A percentile compares a stretch with the other conserved stretches of the same genome.
Conservation (phyloP, 1,284 basidiomycete genomes). For the Austroboletus novae-zelandiae region DNA sequence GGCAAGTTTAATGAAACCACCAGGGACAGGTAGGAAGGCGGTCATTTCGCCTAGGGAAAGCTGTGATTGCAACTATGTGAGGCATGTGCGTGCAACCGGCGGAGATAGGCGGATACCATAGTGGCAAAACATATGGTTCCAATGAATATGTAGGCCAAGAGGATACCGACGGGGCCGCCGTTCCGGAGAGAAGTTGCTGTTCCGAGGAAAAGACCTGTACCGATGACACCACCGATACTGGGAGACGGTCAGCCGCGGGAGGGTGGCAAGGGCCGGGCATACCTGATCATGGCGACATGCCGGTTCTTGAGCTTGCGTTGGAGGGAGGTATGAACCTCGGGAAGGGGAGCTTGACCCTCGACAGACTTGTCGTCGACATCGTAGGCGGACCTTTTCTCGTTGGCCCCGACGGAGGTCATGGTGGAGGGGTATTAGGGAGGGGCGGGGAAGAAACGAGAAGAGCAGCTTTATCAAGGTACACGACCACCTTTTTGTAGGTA, state of each 20-base stretch:
- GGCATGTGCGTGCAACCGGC: background rate
- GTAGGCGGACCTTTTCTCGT: background rate
- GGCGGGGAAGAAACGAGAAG: too few relatives aligned
- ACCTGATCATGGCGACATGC: constrained; percentile 36
- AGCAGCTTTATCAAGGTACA: too few relatives aligned
- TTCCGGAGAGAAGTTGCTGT: constrained; percentile 28
- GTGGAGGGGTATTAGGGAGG: background rate
- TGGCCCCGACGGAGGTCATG: constrained; percentile 16
- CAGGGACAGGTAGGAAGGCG: constrained; percentile 42
- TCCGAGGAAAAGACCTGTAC: constrained; percentile 47
- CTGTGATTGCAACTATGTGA: constrained; percentile 9
- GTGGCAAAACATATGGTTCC: constrained; percentile 33
- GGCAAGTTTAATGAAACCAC: constrained; percentile 67
- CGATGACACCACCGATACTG: constrained; percentile 45
- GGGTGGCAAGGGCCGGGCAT: background rate
- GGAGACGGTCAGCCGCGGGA: background rate
- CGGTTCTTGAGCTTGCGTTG: constrained; percentile 30
- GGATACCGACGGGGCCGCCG: constrained; percentile 33
- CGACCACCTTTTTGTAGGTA: too few relatives aligned
- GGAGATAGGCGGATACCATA: constrained; percentile 17
- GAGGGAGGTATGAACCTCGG: constrained; percentile 12
- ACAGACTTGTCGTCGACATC: constrained; percentile 3
- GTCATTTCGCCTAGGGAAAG: constrained; percentile 35
- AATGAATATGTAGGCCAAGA: constrained; percentile 34
- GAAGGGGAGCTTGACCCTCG: constrained; percentile 7